A percentile compares a stretch with the other conserved stretches of the same genome.
Conservation (phyloP, 768 basidiomycete genomes). For the Ramaria sp. region DNA sequence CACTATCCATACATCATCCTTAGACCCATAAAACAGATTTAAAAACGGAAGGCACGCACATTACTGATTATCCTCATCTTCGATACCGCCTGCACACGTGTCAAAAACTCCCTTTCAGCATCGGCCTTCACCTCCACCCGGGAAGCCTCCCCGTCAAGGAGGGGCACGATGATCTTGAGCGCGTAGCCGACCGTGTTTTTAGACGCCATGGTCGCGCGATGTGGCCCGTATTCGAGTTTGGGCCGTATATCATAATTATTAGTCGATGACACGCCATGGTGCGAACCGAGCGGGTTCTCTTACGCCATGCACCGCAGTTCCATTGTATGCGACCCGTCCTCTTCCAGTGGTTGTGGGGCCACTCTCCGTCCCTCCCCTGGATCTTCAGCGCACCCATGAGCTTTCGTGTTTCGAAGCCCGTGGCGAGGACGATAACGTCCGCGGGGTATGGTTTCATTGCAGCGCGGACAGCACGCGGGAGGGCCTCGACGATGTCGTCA, state of each 20-base stretch:
- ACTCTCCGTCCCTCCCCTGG: conserved; percentile 9
- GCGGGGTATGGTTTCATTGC: conserved; percentile 12
- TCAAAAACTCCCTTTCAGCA: conserved; percentile 11
- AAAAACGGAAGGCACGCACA: background rate
- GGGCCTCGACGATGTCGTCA: conserved; percentile 9
- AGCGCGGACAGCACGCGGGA: conserved; percentile 11
- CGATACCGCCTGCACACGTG: conserved; percentile 10
- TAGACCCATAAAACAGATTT: background rate
- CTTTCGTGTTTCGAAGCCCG: conserved; percentile 1
- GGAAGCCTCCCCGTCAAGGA: conserved; percentile 3
- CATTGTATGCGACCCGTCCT: conserved; percentile 10
- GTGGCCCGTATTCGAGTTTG: background rate
- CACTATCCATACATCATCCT: background rate
- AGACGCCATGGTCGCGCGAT: background rate
- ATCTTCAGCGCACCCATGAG: conserved; percentile 11
- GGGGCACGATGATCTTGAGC: conserved; percentile 11
- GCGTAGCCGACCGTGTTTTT: background rate
- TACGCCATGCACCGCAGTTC: conserved; percentile 2
- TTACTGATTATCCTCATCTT: conserved; percentile 7
- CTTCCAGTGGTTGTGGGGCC: conserved; percentile 11
- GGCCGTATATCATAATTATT: background rate
- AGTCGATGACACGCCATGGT: no score
- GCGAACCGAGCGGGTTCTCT: background rate
- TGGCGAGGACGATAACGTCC: conserved; percentile 16
- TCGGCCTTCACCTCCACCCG: conserved; percentile 13